Base-by-base conservation (phyloP, 1,284 basidiomycete genomes). In the Papiliotrema laurentii region DNA sequence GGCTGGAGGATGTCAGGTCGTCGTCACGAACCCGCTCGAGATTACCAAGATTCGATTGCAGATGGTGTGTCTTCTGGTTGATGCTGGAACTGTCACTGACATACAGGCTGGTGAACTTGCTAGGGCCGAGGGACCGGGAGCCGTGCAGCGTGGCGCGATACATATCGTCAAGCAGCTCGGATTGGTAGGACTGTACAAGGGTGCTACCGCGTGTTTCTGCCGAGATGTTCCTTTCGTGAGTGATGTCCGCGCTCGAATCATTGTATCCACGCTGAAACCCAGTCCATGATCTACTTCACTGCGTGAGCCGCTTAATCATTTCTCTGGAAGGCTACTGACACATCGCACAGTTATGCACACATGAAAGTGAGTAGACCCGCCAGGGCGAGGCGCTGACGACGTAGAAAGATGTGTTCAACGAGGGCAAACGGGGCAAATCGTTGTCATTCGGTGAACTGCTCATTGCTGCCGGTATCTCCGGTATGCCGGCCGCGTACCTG, bases 1-100 rank as follows among this genome's bases (percentile, higher is more conserved):
- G 33, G 94, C 94, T 27, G 94, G 94, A 74, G 96, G 87, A 69
- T 94, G 90, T 69, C 94, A 98, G 85, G 94, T 98, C 61, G 76
- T 93, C 53, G 96, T 97, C 66, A 97, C 93, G 34, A 97, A 97
- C 73, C 93, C 94, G 21, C 77, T 97, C 37, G 74, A 74, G 54
- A 73, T 75, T 56, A 89, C 90, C 55, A 97, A 98, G 80, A 98
- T 98, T 67, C 88, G 94, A 50, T 77, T 98, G 38, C 96, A 99
- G 72, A 80, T 99, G 47, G 92, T 94, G 72, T 27, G 61, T 50
- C 10, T 13, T n/a, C 11, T 30, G 2, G 16, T 13, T 2, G 31
- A 37, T 37, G 10, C 22, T 28, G 21, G 10, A 14, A 4, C 18
- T 35, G 22, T n/a, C 13, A 16, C 22, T 21, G 27, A 18, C 25